Evolutionary conservation across 1,139 yeast species (phyloP).

Genomic region (Yamadazyma diddensiae): DNA sequence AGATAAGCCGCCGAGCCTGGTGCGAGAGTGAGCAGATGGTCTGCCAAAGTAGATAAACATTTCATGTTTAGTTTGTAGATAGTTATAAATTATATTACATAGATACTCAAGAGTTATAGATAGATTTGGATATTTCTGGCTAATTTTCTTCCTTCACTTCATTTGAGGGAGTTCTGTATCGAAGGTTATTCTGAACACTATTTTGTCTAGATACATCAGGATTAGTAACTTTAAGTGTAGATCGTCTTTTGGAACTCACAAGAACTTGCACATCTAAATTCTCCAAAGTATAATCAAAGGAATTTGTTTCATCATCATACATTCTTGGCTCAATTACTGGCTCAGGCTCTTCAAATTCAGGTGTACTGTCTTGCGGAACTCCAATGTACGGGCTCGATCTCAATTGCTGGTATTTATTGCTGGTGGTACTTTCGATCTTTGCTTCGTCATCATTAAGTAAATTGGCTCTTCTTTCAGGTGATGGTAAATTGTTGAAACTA

Average conservation of each 20-base stretch:
- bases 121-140: too few relatives aligned
- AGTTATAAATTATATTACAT: too few relatives aligned
- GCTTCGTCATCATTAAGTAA: slow-evolving; percentile 15
- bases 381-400: too few relatives aligned
- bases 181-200: slow-evolving; percentile 5
- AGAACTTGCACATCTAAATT: slow-evolving; percentile 69
- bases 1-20: not conserved
- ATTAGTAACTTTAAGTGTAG: slow-evolving; percentile 60
- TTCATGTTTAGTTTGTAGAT: too few relatives aligned
- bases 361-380: not conserved
- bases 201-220: slow-evolving; percentile 39
- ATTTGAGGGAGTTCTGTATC: slow-evolving; percentile 34
- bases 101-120: too few relatives aligned
- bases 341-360: not conserved
- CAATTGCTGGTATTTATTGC: not conserved
- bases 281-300: slow-evolving; percentile 13
- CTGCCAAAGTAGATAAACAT: too few relatives aligned
- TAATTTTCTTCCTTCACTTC: too few relatives aligned
- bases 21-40: too few relatives aligned
- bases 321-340: not conserved
- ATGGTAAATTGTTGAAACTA: slow-evolving; percentile 14
- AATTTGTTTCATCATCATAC: slow-evolving; percentile 9
- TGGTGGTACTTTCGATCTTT: slow-evolving; percentile 8
- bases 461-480: slow-evolving; percentile 12
- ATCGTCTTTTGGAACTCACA: slow-evolving; percentile 67